Conservation (phyloP, 345 rosid species). For the Citrus sinensis region DNA sequence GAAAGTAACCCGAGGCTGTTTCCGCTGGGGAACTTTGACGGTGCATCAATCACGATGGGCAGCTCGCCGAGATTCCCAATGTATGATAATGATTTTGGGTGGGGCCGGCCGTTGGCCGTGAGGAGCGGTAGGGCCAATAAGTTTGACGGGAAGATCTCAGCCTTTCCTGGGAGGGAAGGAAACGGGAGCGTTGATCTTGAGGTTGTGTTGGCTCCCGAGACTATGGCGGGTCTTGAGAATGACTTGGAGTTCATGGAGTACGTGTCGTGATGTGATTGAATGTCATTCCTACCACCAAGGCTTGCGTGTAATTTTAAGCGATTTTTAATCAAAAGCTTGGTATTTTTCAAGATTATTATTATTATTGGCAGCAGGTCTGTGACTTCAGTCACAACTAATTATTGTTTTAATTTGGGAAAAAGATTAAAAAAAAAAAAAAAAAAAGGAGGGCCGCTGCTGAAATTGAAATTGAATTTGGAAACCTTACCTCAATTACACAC, state of each 20-base stretch:
- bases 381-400: too few relatives aligned
- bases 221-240: slow-evolving; percentile 60
- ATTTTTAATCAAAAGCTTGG: not conserved
- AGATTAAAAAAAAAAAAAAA: too few relatives aligned
- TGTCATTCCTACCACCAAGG: not conserved
- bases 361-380: not conserved
- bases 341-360: not conserved
- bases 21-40: slow-evolving; percentile 87
- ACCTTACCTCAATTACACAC: too few relatives aligned
- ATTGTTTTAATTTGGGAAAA: too few relatives aligned
- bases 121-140: slow-evolving; percentile 93
- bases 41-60: slow-evolving; percentile 97
- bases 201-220: slow-evolving; percentile 73
- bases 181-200: slow-evolving; percentile 86
- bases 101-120: slow-evolving; percentile 90
- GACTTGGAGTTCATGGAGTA: slow-evolving; percentile 88
- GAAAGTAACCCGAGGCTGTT: slow-evolving; percentile 77
- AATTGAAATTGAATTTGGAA: too few relatives aligned
- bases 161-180: slow-evolving; percentile 80
- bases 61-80: slow-evolving; percentile 98
- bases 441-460: too few relatives aligned
- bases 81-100: slow-evolving; percentile 93
- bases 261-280: slow-evolving; percentile 27
- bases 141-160: slow-evolving; percentile 93
- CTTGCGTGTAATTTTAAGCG: not conserved